Evolutionary conservation across 805 yeast genomes (phyloP), one percentile per base, ranked within the genome.

Genomic region (Wickerhamiella galacta): DNA sequence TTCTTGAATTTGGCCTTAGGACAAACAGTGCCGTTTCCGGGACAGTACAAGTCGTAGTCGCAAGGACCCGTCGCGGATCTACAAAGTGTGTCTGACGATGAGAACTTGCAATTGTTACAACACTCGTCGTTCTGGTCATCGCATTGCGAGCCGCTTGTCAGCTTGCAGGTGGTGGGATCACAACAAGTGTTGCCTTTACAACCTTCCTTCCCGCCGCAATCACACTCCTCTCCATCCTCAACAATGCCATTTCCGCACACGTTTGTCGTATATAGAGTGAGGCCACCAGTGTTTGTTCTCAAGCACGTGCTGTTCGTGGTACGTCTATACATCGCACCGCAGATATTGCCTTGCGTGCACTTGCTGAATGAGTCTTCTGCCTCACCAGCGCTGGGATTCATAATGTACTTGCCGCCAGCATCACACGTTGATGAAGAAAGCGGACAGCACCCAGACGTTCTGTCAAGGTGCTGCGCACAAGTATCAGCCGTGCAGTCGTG

Each of bases 221-320:
- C 60, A 34, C 60, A 54, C 14, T 54, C 58, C 37, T 54, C 60
- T 14, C 59, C 60, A 14, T 48, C 58, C 33, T 54, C 60, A 3
- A 54, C 60, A 30, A 54, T 54, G 5, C 60, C 60, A 36, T 54
- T 54, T 3, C 60, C 60, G 29, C 60, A 54, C 14, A 45, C 49
- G 35, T 53, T 51, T 12, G 36, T 43, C 2, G 56, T 47, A 17
- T 47, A 42, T 16, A 54, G 45, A 17, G 38, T 33, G 30, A 54
- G 43, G 3, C 36, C 36, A 8, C 38, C 38, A 3, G 36, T 25
- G 19, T 34, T 34, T n/a, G 33, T 22, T 16, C 28, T 30, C 20
- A 44, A 21, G 24, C 48, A 44, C 2, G 54, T 41, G 7, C 54
- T 32, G 32, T 54, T 51, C 33, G 51, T 41, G 8, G 42, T 28